Percentiles rank a stretch among this genome's conserved stretches.
Conservation (phyloP, 2,329 filamentous ascomycete genomes). For the Harringtonia aguacate region DNA sequence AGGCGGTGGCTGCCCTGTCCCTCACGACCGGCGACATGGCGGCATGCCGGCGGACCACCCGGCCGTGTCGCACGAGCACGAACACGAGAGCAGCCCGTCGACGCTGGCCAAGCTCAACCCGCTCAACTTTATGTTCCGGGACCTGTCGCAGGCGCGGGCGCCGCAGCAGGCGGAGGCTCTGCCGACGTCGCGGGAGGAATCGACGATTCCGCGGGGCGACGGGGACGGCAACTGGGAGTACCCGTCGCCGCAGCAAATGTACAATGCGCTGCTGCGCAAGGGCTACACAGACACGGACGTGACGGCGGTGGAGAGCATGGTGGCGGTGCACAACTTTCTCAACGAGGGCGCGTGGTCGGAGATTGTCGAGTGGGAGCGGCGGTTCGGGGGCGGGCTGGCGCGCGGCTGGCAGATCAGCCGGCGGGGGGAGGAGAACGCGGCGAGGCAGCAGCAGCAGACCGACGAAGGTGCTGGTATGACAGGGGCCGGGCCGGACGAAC, state of each 20-base stretch:
- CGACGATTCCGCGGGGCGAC: slow-evolving; percentile 82
- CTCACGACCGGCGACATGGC: slow-evolving; percentile 9
- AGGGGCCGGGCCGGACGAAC: too few relatives aligned
- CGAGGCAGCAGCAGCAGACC: too few relatives aligned
- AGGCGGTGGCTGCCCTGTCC: slow-evolving; percentile 10
- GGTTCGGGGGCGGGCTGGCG: slow-evolving; percentile 65
- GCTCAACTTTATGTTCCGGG: slow-evolving; percentile 92
- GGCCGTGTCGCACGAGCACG: slow-evolving; percentile 7
- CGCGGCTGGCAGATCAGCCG: slow-evolving; percentile 65
- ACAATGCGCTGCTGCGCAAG: slow-evolving; percentile 93
- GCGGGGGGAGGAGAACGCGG: slow-evolving; percentile 60
- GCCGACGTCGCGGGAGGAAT: slow-evolving; percentile 70
- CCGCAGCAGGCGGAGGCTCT: slow-evolving; percentile 62
- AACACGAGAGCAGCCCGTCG: slow-evolving; percentile 19
- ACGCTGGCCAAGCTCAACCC: slow-evolving; percentile 46
- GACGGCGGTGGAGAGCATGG: slow-evolving; percentile 92
- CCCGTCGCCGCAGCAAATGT: slow-evolving; percentile 98
- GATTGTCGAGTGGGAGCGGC: slow-evolving; percentile 85
- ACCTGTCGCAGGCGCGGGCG: slow-evolving; percentile 70
- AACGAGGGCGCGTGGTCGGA: slow-evolving; percentile 97
- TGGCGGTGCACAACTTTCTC: slow-evolving; percentile 93
- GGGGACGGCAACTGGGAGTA: slow-evolving; percentile 87
- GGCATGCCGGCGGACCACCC: neutral
- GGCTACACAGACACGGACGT: slow-evolving; percentile 91
- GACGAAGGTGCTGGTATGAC: too few relatives aligned